Base-by-base conservation (phyloP, 495 filamentous ascomycete species). In the Xylaria curta region DNA sequence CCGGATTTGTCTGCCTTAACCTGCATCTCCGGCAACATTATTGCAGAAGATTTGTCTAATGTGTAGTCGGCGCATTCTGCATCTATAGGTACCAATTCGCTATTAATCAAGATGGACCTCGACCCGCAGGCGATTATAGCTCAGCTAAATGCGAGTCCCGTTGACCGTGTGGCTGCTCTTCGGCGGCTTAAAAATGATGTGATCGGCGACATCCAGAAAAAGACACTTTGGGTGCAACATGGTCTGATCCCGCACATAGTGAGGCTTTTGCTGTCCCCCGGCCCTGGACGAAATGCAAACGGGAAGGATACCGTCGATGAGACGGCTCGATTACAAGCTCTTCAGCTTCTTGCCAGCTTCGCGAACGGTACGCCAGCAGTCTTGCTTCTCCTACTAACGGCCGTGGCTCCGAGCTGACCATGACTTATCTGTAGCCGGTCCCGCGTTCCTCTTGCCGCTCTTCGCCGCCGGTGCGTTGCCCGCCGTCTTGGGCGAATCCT, bases 131-230 rank as follows among this genome's bases (percentile, higher is more conserved):
- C 90, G 33, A 84, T 91, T 70, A 83, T 94, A 65, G 80, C 87
- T 38, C 87, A 92, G 80, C 85, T 94, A 71, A 87, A 82, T 75
- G 84, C 90, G 53, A 87, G 86, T 64, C 89, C 88, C 71, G 83
- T 85, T 5, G 85, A 89, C 54, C 92, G 93, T 76, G 84, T 91
- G 38, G 83, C 83, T 51, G 87, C 89, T 61, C 86, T 99, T 53
- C 87, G 89, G 58, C 82, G 85, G 36, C 80, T 98, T 17, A 99
- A 97, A 85, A 94, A 97, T 80, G 92, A 97, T 69, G 84, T 96
- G 53, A 89, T 97, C 74, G 96, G 96, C 42, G 94, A 98, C 81
- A 89, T 92, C 33, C 91, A 96, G 77, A 89, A 90, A 76, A 99
- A 99, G 80, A 91, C 94, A 76, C 74, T 87, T 49, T 94, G 89